Conservation (phyloP, 2,329 filamentous ascomycete species). For the Penicillium sp. region DNA sequence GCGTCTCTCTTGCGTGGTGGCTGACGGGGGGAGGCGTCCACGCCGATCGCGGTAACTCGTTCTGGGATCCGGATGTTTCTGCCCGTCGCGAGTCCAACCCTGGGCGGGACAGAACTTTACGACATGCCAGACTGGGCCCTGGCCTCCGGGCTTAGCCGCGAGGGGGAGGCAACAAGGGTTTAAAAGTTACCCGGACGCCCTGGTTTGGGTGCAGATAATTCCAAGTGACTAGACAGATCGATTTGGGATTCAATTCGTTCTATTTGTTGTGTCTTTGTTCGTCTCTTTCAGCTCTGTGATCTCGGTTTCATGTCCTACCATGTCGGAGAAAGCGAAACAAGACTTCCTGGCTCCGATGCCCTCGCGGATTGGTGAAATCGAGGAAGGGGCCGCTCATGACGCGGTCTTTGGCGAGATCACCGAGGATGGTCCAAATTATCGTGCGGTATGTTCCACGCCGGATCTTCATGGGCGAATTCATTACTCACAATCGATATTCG, state of each 20-base stretch:
- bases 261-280: background rate
- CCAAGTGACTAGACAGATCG: background rate
- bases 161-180: background rate
- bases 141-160: background rate
- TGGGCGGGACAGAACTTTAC: background rate
- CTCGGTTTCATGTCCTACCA: background rate
- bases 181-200: slow-evolving; percentile 3
- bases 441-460: slow-evolving; percentile 16
- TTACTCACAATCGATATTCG: background rate
- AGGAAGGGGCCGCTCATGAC: slow-evolving; percentile 15
- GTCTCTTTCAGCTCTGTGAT: background rate
- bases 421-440: slow-evolving; percentile 25
- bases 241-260: background rate
- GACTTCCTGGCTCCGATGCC: slow-evolving; percentile 5
- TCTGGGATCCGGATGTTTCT: background rate
- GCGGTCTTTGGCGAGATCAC: slow-evolving; percentile 27
- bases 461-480: background rate
- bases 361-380: slow-evolving; percentile 10
- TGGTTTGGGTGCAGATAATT: background rate
- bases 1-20: background rate
- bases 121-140: background rate
- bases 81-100: background rate
- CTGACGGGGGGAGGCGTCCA: background rate
- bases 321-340: slow-evolving; percentile 13
- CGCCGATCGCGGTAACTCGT: slow-evolving; percentile 3